Evolutionary conservation across 768 basidiomycete genomes (phyloP).

Genomic region (Podaxis sp.): DNA sequence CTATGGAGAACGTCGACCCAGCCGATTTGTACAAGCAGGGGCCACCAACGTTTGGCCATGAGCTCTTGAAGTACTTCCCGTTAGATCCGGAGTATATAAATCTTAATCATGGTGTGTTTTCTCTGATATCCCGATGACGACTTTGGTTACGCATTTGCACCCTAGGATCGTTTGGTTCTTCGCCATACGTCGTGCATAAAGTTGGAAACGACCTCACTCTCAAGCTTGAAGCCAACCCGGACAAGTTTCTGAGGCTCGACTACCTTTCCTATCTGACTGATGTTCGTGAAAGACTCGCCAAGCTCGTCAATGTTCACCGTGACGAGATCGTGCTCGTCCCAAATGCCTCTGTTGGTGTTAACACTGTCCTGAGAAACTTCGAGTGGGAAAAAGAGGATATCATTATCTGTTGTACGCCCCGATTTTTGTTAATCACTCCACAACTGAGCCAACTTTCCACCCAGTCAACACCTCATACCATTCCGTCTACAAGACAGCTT

Average conservation of each 20-base stretch:
- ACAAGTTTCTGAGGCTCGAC: slow-evolving; percentile 48
- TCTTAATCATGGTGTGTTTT: slow-evolving; percentile 57
- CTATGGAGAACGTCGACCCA: slow-evolving; percentile 8
- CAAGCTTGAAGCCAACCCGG: slow-evolving; percentile 53
- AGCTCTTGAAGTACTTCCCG: slow-evolving; percentile 50
- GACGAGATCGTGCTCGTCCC: slow-evolving; percentile 62
- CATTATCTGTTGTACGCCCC: slow-evolving; percentile 55
- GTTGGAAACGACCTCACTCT: slow-evolving; percentile 41
- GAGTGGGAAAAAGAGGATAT: slow-evolving; percentile 68
- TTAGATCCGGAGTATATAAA: slow-evolving; percentile 62
- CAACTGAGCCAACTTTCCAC: neutral
- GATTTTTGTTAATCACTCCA: slow-evolving; percentile 13
- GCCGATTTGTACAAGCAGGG: slow-evolving; percentile 4
- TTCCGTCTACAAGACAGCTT: slow-evolving; percentile 50
- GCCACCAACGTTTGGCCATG: slow-evolving; percentile 53
- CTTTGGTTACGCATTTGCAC: neutral
- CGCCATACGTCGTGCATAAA: slow-evolving; percentile 51
- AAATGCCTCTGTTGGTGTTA: slow-evolving; percentile 66
- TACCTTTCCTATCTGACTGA: slow-evolving; percentile 33
- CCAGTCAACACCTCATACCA: slow-evolving; percentile 48
- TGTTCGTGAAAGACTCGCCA: slow-evolving; percentile 46
- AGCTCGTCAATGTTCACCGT: slow-evolving; percentile 46
- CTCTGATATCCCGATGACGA: neutral
- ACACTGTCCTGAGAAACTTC: slow-evolving; percentile 67
- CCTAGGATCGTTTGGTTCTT: slow-evolving; percentile 59